phyloP scores from a whole-genome alignment of 2,329 filamentous ascomycete species.

The Penicillium thymicola region DNA sequence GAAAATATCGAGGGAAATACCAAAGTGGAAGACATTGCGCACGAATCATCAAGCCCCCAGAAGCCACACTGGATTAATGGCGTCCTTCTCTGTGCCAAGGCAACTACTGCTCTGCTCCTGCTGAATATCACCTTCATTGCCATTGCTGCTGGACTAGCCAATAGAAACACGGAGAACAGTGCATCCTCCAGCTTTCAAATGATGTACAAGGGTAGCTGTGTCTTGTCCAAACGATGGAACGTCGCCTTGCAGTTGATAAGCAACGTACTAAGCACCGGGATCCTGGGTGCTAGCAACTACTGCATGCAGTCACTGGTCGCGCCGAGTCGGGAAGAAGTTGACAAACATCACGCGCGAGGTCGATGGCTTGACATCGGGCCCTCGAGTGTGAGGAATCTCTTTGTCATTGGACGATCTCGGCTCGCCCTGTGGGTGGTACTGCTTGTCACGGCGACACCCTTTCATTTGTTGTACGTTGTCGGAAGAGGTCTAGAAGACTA shows the following conservation, averaged over 20 bases:
- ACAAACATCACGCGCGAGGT: not conserved
- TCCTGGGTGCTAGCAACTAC: conserved; percentile 51
- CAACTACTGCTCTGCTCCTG: not conserved
- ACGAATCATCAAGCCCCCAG: not conserved
- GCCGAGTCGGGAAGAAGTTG: conserved; percentile 41
- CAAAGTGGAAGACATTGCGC: not conserved
- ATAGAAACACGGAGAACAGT: not conserved
- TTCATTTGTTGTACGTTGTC: conserved; percentile 20
- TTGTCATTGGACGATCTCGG: conserved; percentile 29
- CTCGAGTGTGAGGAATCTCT: conserved; percentile 29
- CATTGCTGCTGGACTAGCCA: not conserved
- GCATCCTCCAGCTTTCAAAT: not conserved
- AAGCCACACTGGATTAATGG: not conserved
- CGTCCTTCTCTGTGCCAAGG: not conserved
- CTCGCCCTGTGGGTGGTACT: conserved; percentile 13
- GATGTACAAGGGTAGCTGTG: not conserved
- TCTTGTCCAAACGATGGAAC: conserved; percentile 3
- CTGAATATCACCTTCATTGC: not conserved
- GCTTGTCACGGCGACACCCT: conserved; percentile 10
- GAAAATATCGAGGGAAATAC: not conserved
- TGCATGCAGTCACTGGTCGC: conserved; percentile 53
- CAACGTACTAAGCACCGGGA: conserved; percentile 46
- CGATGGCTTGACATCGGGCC: conserved; percentile 47
- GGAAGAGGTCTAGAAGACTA: not conserved
- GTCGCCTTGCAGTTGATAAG: conserved; percentile 45